phyloP scores from a whole-genome alignment of 371 early-diverging fungal species.

The Dentiscutata heterogama region DNA sequence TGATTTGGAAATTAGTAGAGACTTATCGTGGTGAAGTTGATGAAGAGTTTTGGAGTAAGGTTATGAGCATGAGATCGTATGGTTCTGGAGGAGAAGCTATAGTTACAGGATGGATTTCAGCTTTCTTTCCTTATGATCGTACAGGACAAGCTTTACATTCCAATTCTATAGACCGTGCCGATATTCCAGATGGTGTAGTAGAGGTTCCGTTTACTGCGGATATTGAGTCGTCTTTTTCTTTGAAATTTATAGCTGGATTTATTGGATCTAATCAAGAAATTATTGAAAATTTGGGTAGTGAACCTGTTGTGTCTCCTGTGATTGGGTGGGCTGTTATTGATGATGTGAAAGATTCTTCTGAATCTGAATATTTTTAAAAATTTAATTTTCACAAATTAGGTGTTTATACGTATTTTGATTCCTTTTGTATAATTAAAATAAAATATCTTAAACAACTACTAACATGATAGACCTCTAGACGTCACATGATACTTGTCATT shows the following conservation, averaged over 20 bases:
- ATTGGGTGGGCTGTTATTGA: conserved; percentile 31
- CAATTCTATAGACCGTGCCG: neutral
- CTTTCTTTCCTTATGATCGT: conserved; percentile 38
- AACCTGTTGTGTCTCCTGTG: conserved; percentile 15
- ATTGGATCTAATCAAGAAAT: conserved; percentile 11
- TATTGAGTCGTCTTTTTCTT: neutral
- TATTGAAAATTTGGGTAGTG: conserved; percentile 2
- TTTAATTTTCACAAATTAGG: no score
- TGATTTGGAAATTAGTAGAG: conserved; percentile 11
- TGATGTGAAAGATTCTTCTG: neutral
- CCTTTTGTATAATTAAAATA: no score
- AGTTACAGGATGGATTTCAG: conserved; percentile 18
- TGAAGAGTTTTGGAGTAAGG: conserved; percentile 32
- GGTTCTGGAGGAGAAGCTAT: neutral
- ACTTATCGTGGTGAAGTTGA: conserved; percentile 28
- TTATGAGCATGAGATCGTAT: neutral
- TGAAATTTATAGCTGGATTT: conserved; percentile 17
- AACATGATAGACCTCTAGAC: no score
- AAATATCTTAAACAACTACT: no score
- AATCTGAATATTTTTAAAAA: neutral
- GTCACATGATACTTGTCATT: no score
- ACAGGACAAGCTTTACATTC: neutral
- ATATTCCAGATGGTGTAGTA: conserved; percentile 15
- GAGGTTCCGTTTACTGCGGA: neutral
- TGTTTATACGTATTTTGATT: no score